Conservation (phyloP, 2,329 filamentous ascomycete genomes). For the Monosporascus cannonballus region DNA sequence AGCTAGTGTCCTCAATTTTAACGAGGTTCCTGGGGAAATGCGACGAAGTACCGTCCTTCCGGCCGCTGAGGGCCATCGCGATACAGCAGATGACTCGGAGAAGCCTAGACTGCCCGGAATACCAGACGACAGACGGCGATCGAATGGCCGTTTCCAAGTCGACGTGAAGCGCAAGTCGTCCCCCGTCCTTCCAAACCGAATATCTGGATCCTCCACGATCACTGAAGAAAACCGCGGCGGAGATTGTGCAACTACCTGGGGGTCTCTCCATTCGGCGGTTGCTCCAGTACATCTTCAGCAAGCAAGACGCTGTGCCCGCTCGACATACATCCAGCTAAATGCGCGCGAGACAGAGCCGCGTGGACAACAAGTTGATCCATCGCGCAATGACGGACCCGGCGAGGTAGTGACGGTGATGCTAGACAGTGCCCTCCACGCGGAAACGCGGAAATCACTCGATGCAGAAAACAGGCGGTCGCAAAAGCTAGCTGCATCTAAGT, state of each 20-base stretch:
- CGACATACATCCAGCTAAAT: slow-evolving; percentile 32
- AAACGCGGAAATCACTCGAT: slow-evolving; percentile 21
- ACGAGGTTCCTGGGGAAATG: slow-evolving; percentile 21
- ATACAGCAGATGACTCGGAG: slow-evolving; percentile 27
- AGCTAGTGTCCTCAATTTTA: slow-evolving; percentile 34
- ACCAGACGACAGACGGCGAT: slow-evolving; percentile 8
- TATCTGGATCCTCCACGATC: slow-evolving; percentile 28
- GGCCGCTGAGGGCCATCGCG: slow-evolving; percentile 3
- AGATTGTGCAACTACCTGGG: slow-evolving; percentile 40
- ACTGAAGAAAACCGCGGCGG: slow-evolving; percentile 33
- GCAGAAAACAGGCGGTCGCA: slow-evolving; percentile 17
- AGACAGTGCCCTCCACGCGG: slow-evolving; percentile 24
- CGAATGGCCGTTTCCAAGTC: slow-evolving; percentile 12
- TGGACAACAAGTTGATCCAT: not conserved
- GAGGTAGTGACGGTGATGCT: slow-evolving; percentile 40
- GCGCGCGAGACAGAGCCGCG: slow-evolving; percentile 8
- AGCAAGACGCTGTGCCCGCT: slow-evolving; percentile 33
- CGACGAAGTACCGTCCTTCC: slow-evolving; percentile 18
- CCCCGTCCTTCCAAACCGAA: slow-evolving; percentile 39
- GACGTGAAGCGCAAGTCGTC: slow-evolving; percentile 42
- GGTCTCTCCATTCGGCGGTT: slow-evolving; percentile 44
- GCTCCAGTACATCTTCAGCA: slow-evolving; percentile 38
- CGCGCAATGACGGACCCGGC: slow-evolving; percentile 1
- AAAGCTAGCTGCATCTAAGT: slow-evolving; percentile 10
- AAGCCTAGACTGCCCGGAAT: slow-evolving; percentile 35